Evolutionary conservation across 305 asterid species (phyloP).

Genomic region (Caryopteris hybrid): DNA sequence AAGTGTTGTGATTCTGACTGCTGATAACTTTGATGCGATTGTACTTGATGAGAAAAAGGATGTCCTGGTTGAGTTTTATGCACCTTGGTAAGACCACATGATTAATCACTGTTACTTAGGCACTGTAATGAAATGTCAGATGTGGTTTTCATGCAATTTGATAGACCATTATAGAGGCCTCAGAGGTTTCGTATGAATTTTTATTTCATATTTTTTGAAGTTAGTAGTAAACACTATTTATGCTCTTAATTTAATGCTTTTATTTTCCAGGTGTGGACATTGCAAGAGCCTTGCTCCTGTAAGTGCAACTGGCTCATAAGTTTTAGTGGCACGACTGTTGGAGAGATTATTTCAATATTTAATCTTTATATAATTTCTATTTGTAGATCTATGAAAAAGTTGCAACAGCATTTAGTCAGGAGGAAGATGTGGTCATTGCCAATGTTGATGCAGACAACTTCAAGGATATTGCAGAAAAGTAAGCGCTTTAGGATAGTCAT

Average conservation of each 20-base stretch:
- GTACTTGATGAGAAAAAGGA: conserved; percentile 67
- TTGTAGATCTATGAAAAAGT: conserved; percentile 65
- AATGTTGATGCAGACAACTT: conserved; percentile 73
- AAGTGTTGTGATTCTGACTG: conserved; percentile 61
- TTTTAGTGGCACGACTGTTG: no score
- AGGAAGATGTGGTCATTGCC: conserved; percentile 68
- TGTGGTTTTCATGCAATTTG: no score
- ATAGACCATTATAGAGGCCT: no score
- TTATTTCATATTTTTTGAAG: no score
- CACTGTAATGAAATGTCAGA: no score
- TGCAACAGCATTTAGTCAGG: conserved; percentile 59
- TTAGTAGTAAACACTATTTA: no score
- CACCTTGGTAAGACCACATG: conserved; percentile 59
- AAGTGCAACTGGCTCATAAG: no score
- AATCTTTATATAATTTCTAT: conserved; percentile 1
- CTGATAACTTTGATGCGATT: conserved; percentile 61
- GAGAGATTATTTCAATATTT: no score
- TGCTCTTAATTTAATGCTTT: conserved; percentile 18
- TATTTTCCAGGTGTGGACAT: conserved; percentile 75
- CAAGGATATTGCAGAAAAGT: conserved; percentile 74
- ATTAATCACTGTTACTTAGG: no score
- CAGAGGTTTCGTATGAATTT: no score
- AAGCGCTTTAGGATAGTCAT: no score
- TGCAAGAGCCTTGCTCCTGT: conserved; percentile 93
- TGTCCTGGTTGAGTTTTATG: conserved; percentile 78